Conservation (phyloP, 345 rosid genomes). For the Fremontodendron californicum region DNA sequence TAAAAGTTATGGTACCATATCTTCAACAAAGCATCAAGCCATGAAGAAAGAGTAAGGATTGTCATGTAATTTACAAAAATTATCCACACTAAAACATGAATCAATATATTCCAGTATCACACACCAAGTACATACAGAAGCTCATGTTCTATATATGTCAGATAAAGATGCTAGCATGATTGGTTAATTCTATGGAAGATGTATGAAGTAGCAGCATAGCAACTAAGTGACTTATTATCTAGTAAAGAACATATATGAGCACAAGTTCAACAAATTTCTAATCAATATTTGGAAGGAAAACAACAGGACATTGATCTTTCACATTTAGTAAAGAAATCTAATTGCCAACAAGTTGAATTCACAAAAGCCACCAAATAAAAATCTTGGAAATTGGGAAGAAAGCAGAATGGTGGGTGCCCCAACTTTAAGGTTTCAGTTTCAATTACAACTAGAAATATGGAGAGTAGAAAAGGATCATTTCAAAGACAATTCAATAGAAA, state of each 20-base stretch:
- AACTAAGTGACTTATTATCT: neutral
- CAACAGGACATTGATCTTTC: neutral
- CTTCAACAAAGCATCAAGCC: no score
- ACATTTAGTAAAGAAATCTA: neutral
- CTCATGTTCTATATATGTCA: neutral
- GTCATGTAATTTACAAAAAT: neutral
- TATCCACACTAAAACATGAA: neutral
- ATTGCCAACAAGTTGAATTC: neutral
- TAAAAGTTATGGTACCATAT: neutral
- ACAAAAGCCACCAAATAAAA: neutral
- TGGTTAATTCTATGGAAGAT: neutral
- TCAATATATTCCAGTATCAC: neutral
- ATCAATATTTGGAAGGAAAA: neutral
- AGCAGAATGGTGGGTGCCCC: neutral
- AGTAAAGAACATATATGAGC: neutral
- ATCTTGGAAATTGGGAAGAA: neutral
- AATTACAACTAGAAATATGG: neutral
- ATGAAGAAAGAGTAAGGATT: neutral
- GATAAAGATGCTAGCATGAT: neutral
- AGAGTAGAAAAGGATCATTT: neutral
- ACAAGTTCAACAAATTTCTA: neutral
- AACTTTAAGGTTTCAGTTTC: neutral
- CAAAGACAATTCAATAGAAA: neutral
- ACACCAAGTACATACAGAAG: neutral
- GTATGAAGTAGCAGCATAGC: neutral